These are phyloP conservation scores for Pyrus betulifolia DNA, from an alignment of 306 rosid genomes.

Conservation along the genomic window DNA sequence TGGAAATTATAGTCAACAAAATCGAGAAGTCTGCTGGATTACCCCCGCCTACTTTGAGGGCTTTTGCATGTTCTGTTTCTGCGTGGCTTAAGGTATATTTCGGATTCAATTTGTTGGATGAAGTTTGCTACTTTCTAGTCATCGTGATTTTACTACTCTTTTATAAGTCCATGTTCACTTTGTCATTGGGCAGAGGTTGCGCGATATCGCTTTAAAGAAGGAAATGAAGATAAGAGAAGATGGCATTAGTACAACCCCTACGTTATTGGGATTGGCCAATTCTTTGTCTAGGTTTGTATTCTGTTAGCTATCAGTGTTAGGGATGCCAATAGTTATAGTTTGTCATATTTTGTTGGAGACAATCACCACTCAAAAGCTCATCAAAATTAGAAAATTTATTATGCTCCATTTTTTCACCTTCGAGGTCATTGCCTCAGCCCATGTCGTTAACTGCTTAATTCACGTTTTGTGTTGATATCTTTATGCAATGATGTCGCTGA, in stretches of 20 bases:
- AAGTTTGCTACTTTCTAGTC: neutral
- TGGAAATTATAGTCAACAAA: slow-evolving; percentile 31
- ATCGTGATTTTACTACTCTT: neutral
- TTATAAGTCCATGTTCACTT: neutral
- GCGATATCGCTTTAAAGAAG: slow-evolving; percentile 64
- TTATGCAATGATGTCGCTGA: slow-evolving; percentile 29
- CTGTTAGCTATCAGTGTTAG: neutral
- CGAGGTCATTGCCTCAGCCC: neutral
- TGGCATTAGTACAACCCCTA: slow-evolving; percentile 45
- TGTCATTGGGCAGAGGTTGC: slow-evolving; percentile 46
- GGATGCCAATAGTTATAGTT: neutral
- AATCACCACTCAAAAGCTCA: neutral
- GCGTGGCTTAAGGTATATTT: slow-evolving; percentile 68
- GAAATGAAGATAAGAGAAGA: slow-evolving; percentile 36
- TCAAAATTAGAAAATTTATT: neutral
- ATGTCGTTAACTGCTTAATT: neutral
- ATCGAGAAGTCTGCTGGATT: slow-evolving; percentile 32
- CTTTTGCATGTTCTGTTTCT: slow-evolving; percentile 57
- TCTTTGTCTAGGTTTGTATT: slow-evolving; percentile 70
- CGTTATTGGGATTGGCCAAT: slow-evolving; percentile 67
- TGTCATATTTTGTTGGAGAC: neutral
- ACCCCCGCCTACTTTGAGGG: slow-evolving; percentile 68
- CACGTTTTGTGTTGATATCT: neutral
- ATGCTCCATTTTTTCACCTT: neutral
- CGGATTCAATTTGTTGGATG: neutral